Evolutionary conservation across 2,329 filamentous ascomycete species (phyloP), one percentile per base, ranked within the genome.

Genomic region (Pseudocercospora vitis): DNA sequence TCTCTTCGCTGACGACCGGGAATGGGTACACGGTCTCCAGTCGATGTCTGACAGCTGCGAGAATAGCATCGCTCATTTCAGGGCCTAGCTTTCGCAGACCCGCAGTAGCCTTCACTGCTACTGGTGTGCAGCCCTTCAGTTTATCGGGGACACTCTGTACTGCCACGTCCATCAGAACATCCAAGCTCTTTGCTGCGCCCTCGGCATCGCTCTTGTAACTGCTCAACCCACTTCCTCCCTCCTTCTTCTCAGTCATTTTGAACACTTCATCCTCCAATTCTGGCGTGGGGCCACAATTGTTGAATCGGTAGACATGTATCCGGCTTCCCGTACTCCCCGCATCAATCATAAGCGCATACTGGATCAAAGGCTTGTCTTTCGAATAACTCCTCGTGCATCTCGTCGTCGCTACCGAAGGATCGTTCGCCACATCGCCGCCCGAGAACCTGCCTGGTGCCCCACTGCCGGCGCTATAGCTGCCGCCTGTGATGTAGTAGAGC

Each of bases 261-360:
- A 99, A 99, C 54, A 89, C 81, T 71, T 99, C 94, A 68, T 85
- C 78, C 75, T 99, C 94, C 47, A 99, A 82, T 75, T 96, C 91
- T 21, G 94, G 94, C n/a, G 91, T 91, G 6, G 89, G 76, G 9
- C 91, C 94, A 76, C 92, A 99, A 78, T 97, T 97, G 80, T 97
- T 97, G 83, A 97, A 99, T 70, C 91, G 89, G 81, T 96, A 99
- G 55, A 97, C 91, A 77, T 99, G 95, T 70, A 99, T 96, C 65
- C 94, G 88, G 56, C 94, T 97, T 57, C 94, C 94, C 50, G 94
- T 97, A 78, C 91, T 97, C 65, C 94, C 94, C 44, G 94, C 94
- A 74, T 99, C 94, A 68, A 99, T 89, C 94, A 99, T 99, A 68
- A 97, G 82, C 57, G 94, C 95, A 76, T 97, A 99, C 71, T 99